These are phyloP conservation scores for Lactarius trivialis DNA, from an alignment of 768 basidiomycete genomes.

Conservation along the genomic window DNA sequence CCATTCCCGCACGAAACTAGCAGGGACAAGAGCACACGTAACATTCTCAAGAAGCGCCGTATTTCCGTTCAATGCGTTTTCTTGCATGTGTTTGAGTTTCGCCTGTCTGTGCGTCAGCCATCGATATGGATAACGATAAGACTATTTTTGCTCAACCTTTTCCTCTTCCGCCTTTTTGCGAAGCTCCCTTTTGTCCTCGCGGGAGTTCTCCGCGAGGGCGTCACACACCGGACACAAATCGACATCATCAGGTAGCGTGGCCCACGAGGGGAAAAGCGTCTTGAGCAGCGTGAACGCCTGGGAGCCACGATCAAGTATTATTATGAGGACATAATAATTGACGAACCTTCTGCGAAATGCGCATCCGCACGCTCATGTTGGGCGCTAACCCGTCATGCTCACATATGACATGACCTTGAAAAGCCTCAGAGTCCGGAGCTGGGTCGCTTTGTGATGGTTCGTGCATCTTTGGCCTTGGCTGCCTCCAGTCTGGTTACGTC, in stretches of 20 bases:
- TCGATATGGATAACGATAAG: neutral
- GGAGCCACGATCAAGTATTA: neutral
- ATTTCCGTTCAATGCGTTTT: conserved; percentile 44
- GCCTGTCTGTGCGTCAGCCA: conserved; percentile 36
- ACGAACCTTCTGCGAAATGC: conserved; percentile 56
- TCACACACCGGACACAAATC: conserved; percentile 64
- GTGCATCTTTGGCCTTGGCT: conserved; percentile 74
- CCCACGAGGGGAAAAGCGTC: conserved; percentile 59
- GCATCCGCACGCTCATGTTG: conserved; percentile 48
- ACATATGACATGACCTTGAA: conserved; percentile 55
- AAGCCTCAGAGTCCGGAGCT: conserved; percentile 55
- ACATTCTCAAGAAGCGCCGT: conserved; percentile 41
- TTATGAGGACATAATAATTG: neutral
- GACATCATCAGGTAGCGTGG: conserved; percentile 42
- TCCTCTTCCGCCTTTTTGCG: conserved; percentile 71
- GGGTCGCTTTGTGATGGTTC: conserved; percentile 50
- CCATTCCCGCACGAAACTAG: conserved; percentile 63
- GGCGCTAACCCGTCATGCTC: conserved; percentile 61
- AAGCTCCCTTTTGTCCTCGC: conserved; percentile 54
- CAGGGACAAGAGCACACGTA: conserved; percentile 52
- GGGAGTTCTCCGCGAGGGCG: conserved; percentile 44
- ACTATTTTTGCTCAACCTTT: conserved; percentile 43
- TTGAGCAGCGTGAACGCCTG: conserved; percentile 55
- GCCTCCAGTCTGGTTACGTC: conserved; percentile 57
- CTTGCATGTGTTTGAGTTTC: conserved; percentile 55